Percentiles rank a stretch among this genome's conserved stretches.
These are phyloP conservation scores for Physcomitrellopsis africana DNA, from an alignment of 225 moss, liverwort and hornwort genomes.

Conservation along the genomic window DNA sequence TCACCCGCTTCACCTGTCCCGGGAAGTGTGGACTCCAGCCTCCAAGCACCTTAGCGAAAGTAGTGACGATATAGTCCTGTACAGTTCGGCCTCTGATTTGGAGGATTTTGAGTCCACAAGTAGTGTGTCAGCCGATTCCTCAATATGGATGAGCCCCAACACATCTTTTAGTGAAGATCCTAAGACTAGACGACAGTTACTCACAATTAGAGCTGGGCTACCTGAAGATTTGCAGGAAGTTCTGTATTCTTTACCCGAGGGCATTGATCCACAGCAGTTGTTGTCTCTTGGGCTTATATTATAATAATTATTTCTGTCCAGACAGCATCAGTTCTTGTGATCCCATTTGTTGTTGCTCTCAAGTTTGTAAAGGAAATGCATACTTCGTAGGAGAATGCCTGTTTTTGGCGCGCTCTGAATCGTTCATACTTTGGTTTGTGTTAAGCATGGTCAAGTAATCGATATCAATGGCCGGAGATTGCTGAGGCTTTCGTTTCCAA, in stretches of 20 bases:
- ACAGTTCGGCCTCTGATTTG: conserved; percentile 14
- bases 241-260: conserved; percentile 53
- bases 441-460: conserved; percentile 9
- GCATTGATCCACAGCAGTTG: conserved; percentile 36
- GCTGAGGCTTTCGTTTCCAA: conserved; percentile 44
- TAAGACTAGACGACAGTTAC: conserved; percentile 36
- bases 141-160: conserved; percentile 44
- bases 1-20: conserved; percentile 52
- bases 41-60: not conserved
- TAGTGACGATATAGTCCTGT: not conserved
- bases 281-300: conserved; percentile 48
- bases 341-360: not conserved
- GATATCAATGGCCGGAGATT: not conserved
- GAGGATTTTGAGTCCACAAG: conserved; percentile 21
- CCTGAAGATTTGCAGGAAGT: conserved; percentile 56
- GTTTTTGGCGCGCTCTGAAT: not conserved
- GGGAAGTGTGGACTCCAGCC: conserved; percentile 32
- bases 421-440: not conserved
- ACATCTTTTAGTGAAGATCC: conserved; percentile 30
- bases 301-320: not conserved
- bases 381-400: not conserved
- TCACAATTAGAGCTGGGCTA: conserved; percentile 42
- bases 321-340: too few relatives aligned
- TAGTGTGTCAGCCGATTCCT: not conserved
- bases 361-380: conserved; percentile 25